Evolutionary conservation across 2,329 filamentous ascomycete genomes (phyloP).

Genomic region (Passalora sequoiae): DNA sequence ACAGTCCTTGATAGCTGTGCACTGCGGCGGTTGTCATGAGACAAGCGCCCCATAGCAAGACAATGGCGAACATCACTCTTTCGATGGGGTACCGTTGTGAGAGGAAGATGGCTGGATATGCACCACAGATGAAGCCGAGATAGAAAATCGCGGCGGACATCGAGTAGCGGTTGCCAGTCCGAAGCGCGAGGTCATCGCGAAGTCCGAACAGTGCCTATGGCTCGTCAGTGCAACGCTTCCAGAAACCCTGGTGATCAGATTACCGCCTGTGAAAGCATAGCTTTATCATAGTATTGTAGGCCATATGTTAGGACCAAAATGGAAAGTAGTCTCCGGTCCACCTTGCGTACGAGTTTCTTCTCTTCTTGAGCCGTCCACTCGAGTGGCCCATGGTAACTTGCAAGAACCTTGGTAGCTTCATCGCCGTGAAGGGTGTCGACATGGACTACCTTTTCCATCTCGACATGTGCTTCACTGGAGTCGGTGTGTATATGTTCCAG

Average conservation of each 20-base stretch:
- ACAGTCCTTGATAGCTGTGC: constrained; percentile 36
- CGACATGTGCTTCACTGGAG: no score
- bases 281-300: constrained; percentile 49
- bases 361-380: no score
- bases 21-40: no score
- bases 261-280: constrained; percentile 52
- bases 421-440: no score
- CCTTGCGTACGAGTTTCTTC: no score
- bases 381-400: no score
- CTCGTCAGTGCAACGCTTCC: constrained; percentile 34
- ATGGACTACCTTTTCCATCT: no score
- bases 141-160: constrained; percentile 47
- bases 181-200: constrained; percentile 43
- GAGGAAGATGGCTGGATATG: constrained; percentile 42
- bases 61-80: no score
- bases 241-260: constrained; percentile 36
- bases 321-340: constrained; percentile 44
- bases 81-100: constrained; percentile 46
- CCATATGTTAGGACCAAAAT: constrained; percentile 45
- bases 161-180: constrained; percentile 43
- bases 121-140: constrained; percentile 46
- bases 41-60: no score
- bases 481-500: no score
- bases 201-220: no score
- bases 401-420: no score